These are phyloP conservation scores for Solanum virginianum DNA, from an alignment of 257 asterid species.

Conservation along the genomic window DNA sequence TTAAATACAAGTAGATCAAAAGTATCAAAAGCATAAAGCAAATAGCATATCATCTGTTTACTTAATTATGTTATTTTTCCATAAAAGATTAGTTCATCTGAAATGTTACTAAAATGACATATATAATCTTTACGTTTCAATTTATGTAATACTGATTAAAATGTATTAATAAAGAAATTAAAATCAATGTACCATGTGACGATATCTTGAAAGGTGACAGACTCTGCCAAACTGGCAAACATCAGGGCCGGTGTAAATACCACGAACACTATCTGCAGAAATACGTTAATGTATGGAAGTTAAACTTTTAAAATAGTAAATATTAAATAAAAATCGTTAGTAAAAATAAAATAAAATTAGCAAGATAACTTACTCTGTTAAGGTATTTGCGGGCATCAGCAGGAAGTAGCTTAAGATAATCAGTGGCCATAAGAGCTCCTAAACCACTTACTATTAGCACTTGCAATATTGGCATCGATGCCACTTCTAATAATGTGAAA, in stretches of 20 bases:
- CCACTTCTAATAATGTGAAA: slow-evolving; percentile 54
- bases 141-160: neutral
- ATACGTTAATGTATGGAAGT: neutral
- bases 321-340: neutral
- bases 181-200: slow-evolving; percentile 38
- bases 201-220: slow-evolving; percentile 53
- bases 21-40: too few species aligned
- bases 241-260: slow-evolving; percentile 59
- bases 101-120: neutral
- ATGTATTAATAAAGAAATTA: neutral
- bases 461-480: slow-evolving; percentile 81
- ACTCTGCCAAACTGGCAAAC: slow-evolving; percentile 53
- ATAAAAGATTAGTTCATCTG: neutral
- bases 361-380: slow-evolving; percentile 32
- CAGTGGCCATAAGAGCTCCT: slow-evolving; percentile 84
- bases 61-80: too few species aligned
- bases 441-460: slow-evolving; percentile 47
- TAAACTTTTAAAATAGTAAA: neutral
- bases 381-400: slow-evolving; percentile 49
- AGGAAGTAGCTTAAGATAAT: slow-evolving; percentile 54
- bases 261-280: slow-evolving; percentile 57
- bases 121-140: neutral
- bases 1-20: too few species aligned
- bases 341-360: neutral
- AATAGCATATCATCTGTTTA: too few species aligned